Base-by-base conservation (phyloP, 129 eudicot species). In the Lactuca sativa region DNA sequence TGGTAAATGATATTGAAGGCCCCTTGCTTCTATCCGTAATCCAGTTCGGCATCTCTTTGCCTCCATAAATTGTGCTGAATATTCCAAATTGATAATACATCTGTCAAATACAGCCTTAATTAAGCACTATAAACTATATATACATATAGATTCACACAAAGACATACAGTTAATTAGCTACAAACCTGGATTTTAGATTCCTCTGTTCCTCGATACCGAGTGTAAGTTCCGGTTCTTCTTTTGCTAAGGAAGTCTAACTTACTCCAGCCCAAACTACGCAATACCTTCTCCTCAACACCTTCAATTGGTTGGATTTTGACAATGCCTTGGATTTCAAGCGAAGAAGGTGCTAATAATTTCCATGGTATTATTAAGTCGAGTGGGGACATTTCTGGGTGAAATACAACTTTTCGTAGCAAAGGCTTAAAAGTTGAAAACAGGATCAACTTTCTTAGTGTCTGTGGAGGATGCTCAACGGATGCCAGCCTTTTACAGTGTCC, bases 381-480 rank as follows among this genome's bases (percentile, higher is more conserved):
- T 60, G 61, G 61, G 12, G 76, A 72, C 76, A 48, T 72, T 59
- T 72, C 76, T 33, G 17, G 76, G 34, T 72, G 61, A 49, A 72
- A 72, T 49, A 12, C 17, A 15, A 72, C 9, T 48, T 60, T 72
- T 37, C 30, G 36, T 70, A 70, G 1, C 7, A 7, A 63, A 63
- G 14, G 11, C 11, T 38, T 9, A 31, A 4, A 2, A 2, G 1
- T 18, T 18, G 21, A 18, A 18, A 0, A 18, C 21, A 18, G 21
- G 21, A 18, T 18, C 13, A n/a, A 49, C 3, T 21, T 0, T 30
- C 4, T 61, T 58, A 72, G 52, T 4, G 69, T 72, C 10, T 6
- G 15, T 32, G 77, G 77, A 72, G 69, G 77, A 72, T 47, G 51
- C 54, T 61, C 51, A 1, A 72, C 1, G 12, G 62, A 33, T 5